These are phyloP conservation scores for thale cress (Arabidopsis thaliana) DNA, from an alignment of 345 rosid species.

Conservation along the genomic window DNA sequence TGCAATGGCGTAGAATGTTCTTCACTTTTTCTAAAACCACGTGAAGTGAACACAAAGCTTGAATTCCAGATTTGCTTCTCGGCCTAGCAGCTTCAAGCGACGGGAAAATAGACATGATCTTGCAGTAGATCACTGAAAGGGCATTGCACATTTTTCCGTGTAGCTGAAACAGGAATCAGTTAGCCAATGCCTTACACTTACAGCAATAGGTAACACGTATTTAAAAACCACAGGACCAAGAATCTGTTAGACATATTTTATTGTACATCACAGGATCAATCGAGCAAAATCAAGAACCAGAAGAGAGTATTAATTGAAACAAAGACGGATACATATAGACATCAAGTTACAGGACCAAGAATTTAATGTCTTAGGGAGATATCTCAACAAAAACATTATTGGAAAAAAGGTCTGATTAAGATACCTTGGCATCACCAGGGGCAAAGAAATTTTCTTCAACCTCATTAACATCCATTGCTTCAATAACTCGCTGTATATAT, in stretches of 20 bases:
- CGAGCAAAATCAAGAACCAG: conserved; percentile 16
- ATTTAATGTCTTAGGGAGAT: not conserved
- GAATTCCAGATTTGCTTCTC: conserved; percentile 96
- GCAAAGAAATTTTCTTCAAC: conserved; percentile 92
- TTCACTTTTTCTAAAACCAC: conserved; percentile 85
- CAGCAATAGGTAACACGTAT: not conserved
- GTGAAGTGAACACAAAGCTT: conserved; percentile 90
- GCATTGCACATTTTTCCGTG: conserved; percentile 92
- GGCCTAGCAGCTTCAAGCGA: conserved; percentile 91
- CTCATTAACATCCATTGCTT: conserved; percentile 75
- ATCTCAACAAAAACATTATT: conserved; percentile 8
- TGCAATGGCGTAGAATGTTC: conserved; percentile 78
- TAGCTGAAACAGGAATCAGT: conserved; percentile 54
- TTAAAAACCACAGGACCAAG: not conserved
- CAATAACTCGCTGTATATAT: conserved; percentile 43
- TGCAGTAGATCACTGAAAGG: conserved; percentile 74
- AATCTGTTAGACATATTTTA: not conserved
- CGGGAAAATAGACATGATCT: conserved; percentile 79
- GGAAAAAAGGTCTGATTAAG: not conserved
- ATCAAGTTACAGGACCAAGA: conserved; percentile 11
- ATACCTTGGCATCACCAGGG: conserved; percentile 95
- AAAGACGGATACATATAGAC: not conserved
- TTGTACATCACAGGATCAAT: conserved; percentile 2
- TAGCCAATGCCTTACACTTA: conserved; percentile 32
- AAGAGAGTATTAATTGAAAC: conserved; percentile 6